Evolutionary conservation across 2,329 filamentous ascomycete genomes (phyloP), one percentile per base, ranked within the genome.

Genomic region (Diaporthe sp.): DNA sequence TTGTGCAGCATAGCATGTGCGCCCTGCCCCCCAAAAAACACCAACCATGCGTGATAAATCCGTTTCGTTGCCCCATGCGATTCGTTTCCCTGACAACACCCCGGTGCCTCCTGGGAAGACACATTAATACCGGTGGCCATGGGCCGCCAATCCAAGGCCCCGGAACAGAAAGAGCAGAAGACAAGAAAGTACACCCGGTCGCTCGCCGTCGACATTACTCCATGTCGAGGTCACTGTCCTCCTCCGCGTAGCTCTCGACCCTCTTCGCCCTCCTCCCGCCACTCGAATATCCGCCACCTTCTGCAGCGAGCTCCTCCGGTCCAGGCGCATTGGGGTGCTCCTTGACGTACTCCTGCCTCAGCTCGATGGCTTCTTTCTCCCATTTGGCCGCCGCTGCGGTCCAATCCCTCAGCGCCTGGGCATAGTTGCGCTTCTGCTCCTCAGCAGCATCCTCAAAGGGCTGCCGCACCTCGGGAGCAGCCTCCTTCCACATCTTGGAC

Each of bases 401-500:
- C 83, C 91, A 95, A 31, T 87, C 87, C 22, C 87, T 87, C 72
- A 93, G 81, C 9, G 89, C 88, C 51, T 88, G 86, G 39, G 87
- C 87, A 78, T 95, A 94, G 2, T 85, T 87, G 75, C 89, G 87
- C 82, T 96, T 96, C 79, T 95, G 93, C 71, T 89, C 88, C 73
- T 92, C 89, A 5, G 94, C 94, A 82, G 93, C 89, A 39, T 95
- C 92, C 67, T 96, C 90, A 80, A 94, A 98, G 0, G 95, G 96
- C 81, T 90, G 89, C 81, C 93, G 94, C 79, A 92, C 90, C 60
- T 94, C 94, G 8, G 91, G 88, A 2, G 88, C 85, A 0, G 94
- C 92, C 68, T 94, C 93, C 79, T 94, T 94, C 97, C 97, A 99
- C 92, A 97, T 96, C 81, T 94, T 93, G 39, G 96, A 96, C 13